Evolutionary conservation across 768 basidiomycete genomes (phyloP).

Genomic region (Phanerochaete carnosa): DNA sequence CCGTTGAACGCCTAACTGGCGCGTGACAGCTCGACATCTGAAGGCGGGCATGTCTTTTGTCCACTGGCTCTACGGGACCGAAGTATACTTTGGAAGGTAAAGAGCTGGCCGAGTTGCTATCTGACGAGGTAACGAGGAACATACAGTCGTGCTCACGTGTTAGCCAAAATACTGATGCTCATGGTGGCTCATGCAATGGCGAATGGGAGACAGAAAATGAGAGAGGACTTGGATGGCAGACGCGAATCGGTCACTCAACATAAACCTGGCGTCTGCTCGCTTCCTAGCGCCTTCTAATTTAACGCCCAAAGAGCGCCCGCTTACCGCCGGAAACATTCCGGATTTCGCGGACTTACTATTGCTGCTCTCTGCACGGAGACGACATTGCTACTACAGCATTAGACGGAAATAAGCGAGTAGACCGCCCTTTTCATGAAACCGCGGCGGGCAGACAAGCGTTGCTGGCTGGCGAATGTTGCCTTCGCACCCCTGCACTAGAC

Average conservation of each 20-base stretch:
- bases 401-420: too few species aligned
- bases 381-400: too few species aligned
- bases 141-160: too few species aligned
- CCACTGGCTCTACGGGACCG: constrained; percentile 51
- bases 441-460: neutral
- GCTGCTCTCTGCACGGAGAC: too few species aligned
- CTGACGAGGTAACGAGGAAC: constrained; percentile 9
- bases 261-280: neutral
- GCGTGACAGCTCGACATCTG: constrained; percentile 28
- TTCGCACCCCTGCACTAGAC: neutral
- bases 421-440: too few species aligned
- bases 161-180: constrained; percentile 12
- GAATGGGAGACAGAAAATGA: neutral
- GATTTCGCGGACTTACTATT: too few species aligned
- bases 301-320: too few species aligned
- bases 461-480: too few species aligned
- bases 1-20: constrained; percentile 47
- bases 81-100: constrained; percentile 45
- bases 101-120: constrained; percentile 28
- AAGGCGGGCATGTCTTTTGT: constrained; percentile 40
- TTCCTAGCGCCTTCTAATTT: too few species aligned
- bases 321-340: too few species aligned
- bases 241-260: neutral
- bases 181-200: constrained; percentile 8
- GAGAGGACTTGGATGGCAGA: neutral